A percentile compares a stretch with the other conserved stretches of the same genome.
These are phyloP conservation scores for Rhodamnia rubescens DNA, from an alignment of 345 rosid genomes.

Conservation along the genomic window DNA sequence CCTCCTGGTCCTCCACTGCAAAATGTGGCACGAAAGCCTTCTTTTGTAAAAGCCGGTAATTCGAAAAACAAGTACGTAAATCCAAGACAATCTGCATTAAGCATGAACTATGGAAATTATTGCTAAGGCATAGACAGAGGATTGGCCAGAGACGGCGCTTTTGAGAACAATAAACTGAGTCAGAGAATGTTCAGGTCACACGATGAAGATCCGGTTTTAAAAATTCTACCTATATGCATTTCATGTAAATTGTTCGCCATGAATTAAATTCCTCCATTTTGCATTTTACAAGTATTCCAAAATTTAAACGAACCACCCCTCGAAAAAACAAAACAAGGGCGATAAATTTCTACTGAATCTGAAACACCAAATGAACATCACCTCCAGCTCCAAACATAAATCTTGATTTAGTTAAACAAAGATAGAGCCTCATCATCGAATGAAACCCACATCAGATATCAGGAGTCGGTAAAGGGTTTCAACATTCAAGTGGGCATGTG, in stretches of 20 bases:
- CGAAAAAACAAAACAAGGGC: neutral
- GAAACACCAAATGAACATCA: neutral
- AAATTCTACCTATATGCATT: neutral
- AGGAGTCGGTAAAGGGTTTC: neutral
- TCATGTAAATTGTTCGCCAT: neutral
- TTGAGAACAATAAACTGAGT: neutral
- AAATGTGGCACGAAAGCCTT: neutral
- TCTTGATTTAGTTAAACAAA: neutral
- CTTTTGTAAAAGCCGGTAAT: neutral
- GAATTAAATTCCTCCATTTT: neutral
- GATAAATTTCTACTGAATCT: neutral
- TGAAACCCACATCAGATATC: neutral
- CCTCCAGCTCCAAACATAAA: neutral
- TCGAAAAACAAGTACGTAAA: neutral
- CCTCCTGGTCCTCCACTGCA: neutral
- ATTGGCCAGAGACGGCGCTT: neutral
- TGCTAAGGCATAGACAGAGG: neutral
- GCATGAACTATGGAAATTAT: neutral
- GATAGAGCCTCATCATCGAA: neutral
- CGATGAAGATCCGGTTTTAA: neutral
- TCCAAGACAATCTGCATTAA: neutral
- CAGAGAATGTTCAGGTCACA: neutral
- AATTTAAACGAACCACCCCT: neutral
- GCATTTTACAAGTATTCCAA: neutral
- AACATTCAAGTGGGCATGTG: neutral